These are phyloP conservation scores for Suhomyces taliae DNA, from an alignment of 1,139 yeast species.

Conservation along the genomic window DNA sequence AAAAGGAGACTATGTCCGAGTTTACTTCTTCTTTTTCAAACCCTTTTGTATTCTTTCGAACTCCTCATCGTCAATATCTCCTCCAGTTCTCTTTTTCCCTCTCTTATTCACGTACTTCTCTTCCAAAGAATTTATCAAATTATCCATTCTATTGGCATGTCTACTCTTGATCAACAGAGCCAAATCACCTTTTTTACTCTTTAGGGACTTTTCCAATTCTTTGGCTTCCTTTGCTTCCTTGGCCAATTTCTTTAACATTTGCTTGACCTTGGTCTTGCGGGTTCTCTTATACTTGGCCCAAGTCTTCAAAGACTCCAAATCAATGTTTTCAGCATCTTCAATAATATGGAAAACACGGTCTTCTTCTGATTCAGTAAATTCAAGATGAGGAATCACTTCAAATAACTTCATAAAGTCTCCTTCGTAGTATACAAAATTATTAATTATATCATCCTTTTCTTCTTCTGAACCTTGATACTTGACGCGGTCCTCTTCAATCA, in stretches of 20 bases:
- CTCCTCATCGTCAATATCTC: constrained; percentile 42
- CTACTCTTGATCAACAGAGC: constrained; percentile 51
- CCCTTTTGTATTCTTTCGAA: constrained; percentile 37
- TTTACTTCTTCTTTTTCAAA: constrained; percentile 12
- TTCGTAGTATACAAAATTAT: constrained; percentile 56
- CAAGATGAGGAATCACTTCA: constrained; percentile 77
- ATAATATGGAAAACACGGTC: constrained; percentile 57
- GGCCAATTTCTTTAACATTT: constrained; percentile 46
- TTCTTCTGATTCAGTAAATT: constrained; percentile 61
- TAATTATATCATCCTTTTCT: constrained; percentile 64
- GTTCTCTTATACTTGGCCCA: constrained; percentile 58
- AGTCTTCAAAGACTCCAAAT: constrained; percentile 29
- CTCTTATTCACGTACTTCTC: constrained; percentile 50
- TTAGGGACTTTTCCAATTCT: constrained; percentile 51
- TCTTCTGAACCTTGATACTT: constrained; percentile 68
- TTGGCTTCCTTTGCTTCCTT: constrained; percentile 73
- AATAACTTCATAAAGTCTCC: constrained; percentile 73
- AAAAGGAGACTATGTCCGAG: background rate
- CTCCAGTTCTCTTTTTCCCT: constrained; percentile 33
- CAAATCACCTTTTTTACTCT: constrained; percentile 45
- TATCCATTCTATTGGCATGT: constrained; percentile 44
- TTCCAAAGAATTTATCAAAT: constrained; percentile 52
- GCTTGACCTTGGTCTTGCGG: constrained; percentile 46
- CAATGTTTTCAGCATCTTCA: constrained; percentile 31
- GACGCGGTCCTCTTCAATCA: constrained; percentile 67